These are phyloP conservation scores for Populus euphratica DNA, from an alignment of 345 rosid species.

Conservation along the genomic window DNA sequence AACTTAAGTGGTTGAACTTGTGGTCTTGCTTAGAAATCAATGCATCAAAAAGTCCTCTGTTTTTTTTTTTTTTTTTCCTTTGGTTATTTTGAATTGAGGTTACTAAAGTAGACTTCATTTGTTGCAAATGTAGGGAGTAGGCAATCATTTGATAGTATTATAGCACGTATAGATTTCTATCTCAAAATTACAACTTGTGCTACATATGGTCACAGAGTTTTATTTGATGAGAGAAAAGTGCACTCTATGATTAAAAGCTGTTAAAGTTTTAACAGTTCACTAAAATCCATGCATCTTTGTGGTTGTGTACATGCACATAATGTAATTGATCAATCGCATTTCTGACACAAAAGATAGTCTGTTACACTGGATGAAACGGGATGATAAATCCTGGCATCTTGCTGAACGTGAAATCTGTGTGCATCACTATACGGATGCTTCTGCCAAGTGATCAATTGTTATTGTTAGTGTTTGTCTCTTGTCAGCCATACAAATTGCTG, in stretches of 20 bases:
- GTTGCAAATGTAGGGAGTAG: too few species aligned
- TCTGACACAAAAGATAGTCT: not conserved
- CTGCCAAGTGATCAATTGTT: not conserved
- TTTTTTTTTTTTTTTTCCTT: not conserved
- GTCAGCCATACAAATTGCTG: not conserved
- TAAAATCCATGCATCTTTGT: not conserved
- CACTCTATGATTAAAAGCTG: not conserved
- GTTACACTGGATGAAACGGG: not conserved
- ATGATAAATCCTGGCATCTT: not conserved
- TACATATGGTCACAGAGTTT: not conserved
- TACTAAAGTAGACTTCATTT: too few species aligned
- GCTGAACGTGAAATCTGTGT: not conserved
- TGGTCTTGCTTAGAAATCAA: not conserved
- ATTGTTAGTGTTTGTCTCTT: not conserved
- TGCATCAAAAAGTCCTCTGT: not conserved
- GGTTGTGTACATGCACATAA: not conserved
- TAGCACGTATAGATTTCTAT: not conserved
- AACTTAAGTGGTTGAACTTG: not conserved
- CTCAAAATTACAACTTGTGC: not conserved
- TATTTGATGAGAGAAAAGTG: not conserved
- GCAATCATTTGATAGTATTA: too few species aligned
- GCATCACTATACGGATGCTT: not conserved
- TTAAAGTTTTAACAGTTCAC: not conserved
- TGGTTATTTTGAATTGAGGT: too few species aligned
- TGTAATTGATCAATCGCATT: not conserved